Conservation (phyloP, 768 basidiomycete genomes). For the Pholiota molesta region DNA sequence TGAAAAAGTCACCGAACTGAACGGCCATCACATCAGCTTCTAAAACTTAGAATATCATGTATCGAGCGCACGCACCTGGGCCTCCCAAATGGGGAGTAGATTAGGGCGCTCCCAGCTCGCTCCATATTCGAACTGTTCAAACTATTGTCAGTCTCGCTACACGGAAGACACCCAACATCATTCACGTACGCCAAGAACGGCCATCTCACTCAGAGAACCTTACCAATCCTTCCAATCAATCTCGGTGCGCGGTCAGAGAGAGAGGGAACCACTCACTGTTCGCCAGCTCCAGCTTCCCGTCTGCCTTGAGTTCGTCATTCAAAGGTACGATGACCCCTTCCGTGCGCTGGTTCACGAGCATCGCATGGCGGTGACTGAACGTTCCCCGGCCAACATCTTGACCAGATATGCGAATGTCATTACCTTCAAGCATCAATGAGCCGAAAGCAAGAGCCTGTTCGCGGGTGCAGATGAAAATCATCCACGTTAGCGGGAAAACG, state of each 20-base stretch:
- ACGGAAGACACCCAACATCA: background rate
- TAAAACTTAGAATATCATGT: background rate
- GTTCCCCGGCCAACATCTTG: constrained; percentile 94
- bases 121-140: constrained; percentile 81
- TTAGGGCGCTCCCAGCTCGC: constrained; percentile 87
- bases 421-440: constrained; percentile 79
- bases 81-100: constrained; percentile 89
- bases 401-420: constrained; percentile 86
- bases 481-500: background rate
- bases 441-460: constrained; percentile 87
- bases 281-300: constrained; percentile 80
- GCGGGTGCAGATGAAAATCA: background rate
- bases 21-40: background rate
- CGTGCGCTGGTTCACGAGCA: constrained; percentile 87
- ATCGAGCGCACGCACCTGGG: constrained; percentile 55
- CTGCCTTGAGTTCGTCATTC: constrained; percentile 64
- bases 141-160: constrained; percentile 1
- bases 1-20: constrained; percentile 92
- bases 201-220: constrained; percentile 91
- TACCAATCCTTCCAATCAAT: background rate
- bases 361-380: constrained; percentile 88
- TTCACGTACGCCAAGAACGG: constrained; percentile 76
- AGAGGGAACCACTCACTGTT: constrained; percentile 61
- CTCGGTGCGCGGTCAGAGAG: background rate
- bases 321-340: constrained; percentile 82